Conservation (phyloP, 495 filamentous ascomycete species). For the Penicillium atrosanguineum region DNA sequence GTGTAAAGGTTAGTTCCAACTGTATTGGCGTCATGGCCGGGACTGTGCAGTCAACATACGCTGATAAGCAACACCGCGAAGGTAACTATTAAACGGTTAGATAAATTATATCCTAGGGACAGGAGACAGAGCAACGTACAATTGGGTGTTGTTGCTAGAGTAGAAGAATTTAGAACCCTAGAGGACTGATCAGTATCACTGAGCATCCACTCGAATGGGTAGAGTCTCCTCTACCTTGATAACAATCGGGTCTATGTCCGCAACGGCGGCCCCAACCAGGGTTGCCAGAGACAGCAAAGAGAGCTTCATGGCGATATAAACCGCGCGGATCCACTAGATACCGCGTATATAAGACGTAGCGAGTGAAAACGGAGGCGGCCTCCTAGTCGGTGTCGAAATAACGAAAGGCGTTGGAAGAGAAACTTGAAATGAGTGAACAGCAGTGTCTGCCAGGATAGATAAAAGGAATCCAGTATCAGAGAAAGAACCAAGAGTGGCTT, state of each 20-base stretch:
- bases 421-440: conserved; percentile 17
- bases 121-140: conserved; percentile 47
- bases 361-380: conserved; percentile 16
- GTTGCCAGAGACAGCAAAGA: conserved; percentile 44
- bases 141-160: conserved; percentile 71
- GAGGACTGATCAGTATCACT: background rate
- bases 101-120: background rate
- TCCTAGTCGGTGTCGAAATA: conserved; percentile 1
- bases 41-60: conserved; percentile 34
- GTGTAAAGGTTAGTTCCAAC: conserved; percentile 7
- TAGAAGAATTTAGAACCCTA: conserved; percentile 81
- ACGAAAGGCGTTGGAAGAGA: conserved; percentile 8
- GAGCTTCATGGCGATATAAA: conserved; percentile 36
- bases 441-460: background rate
- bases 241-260: conserved; percentile 63
- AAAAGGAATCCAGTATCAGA: background rate
- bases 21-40: background rate
- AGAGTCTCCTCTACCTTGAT: conserved; percentile 53
- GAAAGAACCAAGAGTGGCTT: conserved; percentile 13
- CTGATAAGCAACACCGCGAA: conserved; percentile 90
- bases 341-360: conserved; percentile 10
- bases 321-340: conserved; percentile 4
- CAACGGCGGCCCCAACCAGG: conserved; percentile 53
- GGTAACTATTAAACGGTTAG: conserved; percentile 48
- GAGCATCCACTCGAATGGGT: background rate